Conservation (phyloP, 1,139 yeast genomes). For the Candida glucosophila region DNA sequence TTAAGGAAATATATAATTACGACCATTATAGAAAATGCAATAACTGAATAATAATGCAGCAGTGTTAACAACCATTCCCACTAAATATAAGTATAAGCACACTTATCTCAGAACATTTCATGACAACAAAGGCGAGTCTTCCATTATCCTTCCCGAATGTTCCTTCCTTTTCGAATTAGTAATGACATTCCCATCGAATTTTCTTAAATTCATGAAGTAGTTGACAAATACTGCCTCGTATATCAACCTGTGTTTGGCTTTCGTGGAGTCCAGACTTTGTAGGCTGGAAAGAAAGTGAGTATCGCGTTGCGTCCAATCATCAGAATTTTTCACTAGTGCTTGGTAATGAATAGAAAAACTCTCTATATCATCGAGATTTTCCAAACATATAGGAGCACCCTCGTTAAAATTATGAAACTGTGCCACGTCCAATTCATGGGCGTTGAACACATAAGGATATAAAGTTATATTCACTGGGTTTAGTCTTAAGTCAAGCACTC, state of each 20-base stretch:
- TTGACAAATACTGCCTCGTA: slow-evolving; percentile 32
- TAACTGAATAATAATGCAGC: too few species aligned
- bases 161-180: slow-evolving; percentile 14
- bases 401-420: slow-evolving; percentile 6
- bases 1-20: too few species aligned
- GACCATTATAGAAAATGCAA: too few species aligned
- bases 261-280: slow-evolving; percentile 11
- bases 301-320: slow-evolving; percentile 34
- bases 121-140: too few species aligned
- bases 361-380: slow-evolving; percentile 38
- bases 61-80: too few species aligned
- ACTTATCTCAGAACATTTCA: too few species aligned
- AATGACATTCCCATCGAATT: slow-evolving; percentile 32
- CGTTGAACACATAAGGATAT: slow-evolving; percentile 47
- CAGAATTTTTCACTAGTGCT: slow-evolving; percentile 21
- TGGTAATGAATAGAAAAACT: slow-evolving; percentile 35
- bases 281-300: slow-evolving; percentile 17
- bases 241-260: slow-evolving; percentile 21
- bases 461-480: slow-evolving; percentile 41
- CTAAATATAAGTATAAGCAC: too few species aligned
- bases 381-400: slow-evolving; percentile 29
- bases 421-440: slow-evolving; percentile 28
- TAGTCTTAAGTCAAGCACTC: slow-evolving; percentile 39
- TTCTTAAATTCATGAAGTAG: slow-evolving; percentile 24
- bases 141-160: too few species aligned